Conservation (phyloP, 352 stramenopile species). For the Achlya hypogyna region DNA sequence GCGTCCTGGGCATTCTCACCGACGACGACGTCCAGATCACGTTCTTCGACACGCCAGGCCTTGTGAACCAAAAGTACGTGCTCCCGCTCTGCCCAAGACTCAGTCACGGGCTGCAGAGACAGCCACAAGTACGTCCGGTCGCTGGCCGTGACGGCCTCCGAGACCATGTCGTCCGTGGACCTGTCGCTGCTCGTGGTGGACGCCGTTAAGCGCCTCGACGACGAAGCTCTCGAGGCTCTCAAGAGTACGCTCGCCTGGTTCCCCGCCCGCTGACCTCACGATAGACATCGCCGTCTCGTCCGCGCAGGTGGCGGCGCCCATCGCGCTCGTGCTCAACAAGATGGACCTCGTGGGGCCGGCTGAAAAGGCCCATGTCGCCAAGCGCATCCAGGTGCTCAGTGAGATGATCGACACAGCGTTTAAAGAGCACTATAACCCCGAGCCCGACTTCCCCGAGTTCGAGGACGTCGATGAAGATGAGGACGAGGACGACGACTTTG, state of each 20-base stretch:
- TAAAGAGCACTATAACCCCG: slow-evolving; percentile 41
- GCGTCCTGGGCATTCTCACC: slow-evolving; percentile 68
- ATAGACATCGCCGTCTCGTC: slow-evolving; percentile 62
- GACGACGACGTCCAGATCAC: slow-evolving; percentile 62
- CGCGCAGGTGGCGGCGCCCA: slow-evolving; percentile 58
- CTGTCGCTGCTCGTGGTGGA: slow-evolving; percentile 80
- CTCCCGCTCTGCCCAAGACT: not conserved
- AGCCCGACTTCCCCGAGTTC: slow-evolving; percentile 13
- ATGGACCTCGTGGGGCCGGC: slow-evolving; percentile 25
- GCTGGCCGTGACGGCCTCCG: slow-evolving; percentile 60
- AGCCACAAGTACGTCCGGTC: slow-evolving; percentile 72
- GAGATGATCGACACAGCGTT: slow-evolving; percentile 80
- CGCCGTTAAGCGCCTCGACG: slow-evolving; percentile 73
- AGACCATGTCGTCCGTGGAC: slow-evolving; percentile 69
- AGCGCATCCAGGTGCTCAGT: slow-evolving; percentile 65
- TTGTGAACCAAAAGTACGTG: slow-evolving; percentile 75
- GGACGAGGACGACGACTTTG: not conserved
- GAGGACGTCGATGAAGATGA: slow-evolving; percentile 8
- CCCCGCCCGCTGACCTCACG: not conserved
- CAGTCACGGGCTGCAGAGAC: slow-evolving; percentile 28
- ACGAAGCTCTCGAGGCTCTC: slow-evolving; percentile 61
- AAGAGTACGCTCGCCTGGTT: slow-evolving; percentile 24
- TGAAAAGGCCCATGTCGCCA: slow-evolving; percentile 32
- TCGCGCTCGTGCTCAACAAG: slow-evolving; percentile 85
- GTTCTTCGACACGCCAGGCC: slow-evolving; percentile 80